Base-by-base conservation (phyloP, 805 yeast species). In the Hanseniaspora thailandica region DNA sequence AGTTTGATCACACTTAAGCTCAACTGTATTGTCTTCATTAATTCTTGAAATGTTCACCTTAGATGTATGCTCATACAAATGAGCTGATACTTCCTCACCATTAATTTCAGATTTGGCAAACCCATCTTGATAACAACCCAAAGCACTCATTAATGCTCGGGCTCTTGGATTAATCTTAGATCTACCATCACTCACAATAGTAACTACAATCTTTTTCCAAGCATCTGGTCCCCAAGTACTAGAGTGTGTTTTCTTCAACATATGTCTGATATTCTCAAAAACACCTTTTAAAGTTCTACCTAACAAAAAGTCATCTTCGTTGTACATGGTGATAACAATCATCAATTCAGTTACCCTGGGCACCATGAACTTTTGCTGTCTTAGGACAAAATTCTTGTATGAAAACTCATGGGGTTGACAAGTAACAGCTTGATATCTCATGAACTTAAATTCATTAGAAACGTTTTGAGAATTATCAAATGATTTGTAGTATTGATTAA, bases 111-210 rank as follows among this genome's bases (percentile, higher is more conserved):
- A 85, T 65, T 88, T 88, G 45, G 97, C 97, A 68, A 88, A 87
- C 0, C 97, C 97, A 56, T 88, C 97, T 68, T 93, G 98, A 65
- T 82, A 90, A 39, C 84, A 84, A 23, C 98, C 98, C 52, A 90
- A 66, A 2, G 95, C 85, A 13, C 93, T 84, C 64, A 90, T 71
- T 30, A 90, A 71, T 8, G 89, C 88, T 62, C 81, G 77, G 0
- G 96, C 77, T 47, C 89, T 74, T 45, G 84, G 84, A 65, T 86
- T 76, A 55, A 90, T 79, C 60, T 88, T 86, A 13, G 80, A 76
- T 61, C 97, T 80, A 56, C 98, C 98, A 69, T 90, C 98, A 56
- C 89, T 84, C 13, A 90, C 89, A 30, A 90, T 78, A 59, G 86
- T 79, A 19, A 93, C 93, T 10, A 87, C 96, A 33, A 90, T 80